phyloP scores from a whole-genome alignment of 2,329 filamentous ascomycete species.

The Cadophora gregata region DNA sequence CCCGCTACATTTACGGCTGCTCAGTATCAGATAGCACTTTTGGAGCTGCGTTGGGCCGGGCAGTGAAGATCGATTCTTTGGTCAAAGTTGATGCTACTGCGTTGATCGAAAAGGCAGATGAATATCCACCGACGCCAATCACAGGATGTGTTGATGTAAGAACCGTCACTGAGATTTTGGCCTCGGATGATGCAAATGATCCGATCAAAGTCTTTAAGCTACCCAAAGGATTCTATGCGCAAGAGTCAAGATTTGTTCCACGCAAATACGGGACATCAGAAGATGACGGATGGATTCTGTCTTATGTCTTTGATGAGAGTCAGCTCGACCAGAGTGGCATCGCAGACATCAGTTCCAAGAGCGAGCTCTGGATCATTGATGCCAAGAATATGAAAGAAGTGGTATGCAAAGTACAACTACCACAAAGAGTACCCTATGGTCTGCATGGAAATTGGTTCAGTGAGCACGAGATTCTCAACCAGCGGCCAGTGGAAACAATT shows the following conservation, averaged over 20 bases:
- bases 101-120: constrained; percentile 59
- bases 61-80: constrained; percentile 69
- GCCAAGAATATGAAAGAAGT: constrained; percentile 66
- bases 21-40: constrained; percentile 63
- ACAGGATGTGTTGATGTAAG: constrained; percentile 68
- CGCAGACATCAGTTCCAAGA: constrained; percentile 51
- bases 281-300: constrained; percentile 71
- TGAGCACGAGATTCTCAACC: constrained; percentile 56
- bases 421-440: constrained; percentile 73
- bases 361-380: constrained; percentile 73
- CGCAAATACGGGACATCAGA: constrained; percentile 52
- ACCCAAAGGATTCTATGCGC: constrained; percentile 65
- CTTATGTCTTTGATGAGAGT: constrained; percentile 73
- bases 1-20: constrained; percentile 71
- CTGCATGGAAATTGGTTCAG: constrained; percentile 69
- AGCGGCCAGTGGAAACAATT: constrained; percentile 45
- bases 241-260: constrained; percentile 71
- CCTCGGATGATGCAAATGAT: constrained; percentile 53
- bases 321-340: constrained; percentile 55
- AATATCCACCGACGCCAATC: constrained; percentile 53
- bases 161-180: constrained; percentile 57
- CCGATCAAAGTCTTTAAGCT: constrained; percentile 67
- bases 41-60: constrained; percentile 64
- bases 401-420: constrained; percentile 62
- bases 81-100: constrained; percentile 63